phyloP scores from a whole-genome alignment of 2,329 filamentous ascomycete genomes.

The Colletotrichum liriopes region DNA sequence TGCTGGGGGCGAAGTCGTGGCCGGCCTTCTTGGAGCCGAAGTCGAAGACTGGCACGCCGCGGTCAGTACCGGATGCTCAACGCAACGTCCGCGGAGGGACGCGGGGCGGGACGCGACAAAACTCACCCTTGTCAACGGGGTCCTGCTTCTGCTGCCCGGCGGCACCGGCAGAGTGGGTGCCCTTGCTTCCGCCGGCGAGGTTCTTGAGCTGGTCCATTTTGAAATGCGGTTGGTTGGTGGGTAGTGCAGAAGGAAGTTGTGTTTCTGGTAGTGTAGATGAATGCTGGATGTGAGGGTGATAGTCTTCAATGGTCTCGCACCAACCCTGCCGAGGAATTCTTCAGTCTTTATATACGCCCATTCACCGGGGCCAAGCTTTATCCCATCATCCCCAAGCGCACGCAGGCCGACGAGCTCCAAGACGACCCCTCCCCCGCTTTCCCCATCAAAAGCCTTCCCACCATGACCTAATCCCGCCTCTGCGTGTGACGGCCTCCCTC shows the following conservation, averaged over 20 bases:
- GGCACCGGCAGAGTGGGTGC: constrained; percentile 11
- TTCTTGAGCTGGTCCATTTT: constrained; percentile 40
- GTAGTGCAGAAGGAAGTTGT: too few species aligned
- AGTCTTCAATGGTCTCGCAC: rapidly evolving
- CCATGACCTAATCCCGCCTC: constrained; percentile 29
- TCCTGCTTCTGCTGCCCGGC: constrained; percentile 48
- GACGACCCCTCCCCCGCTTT: constrained; percentile 28
- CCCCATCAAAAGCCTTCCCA: constrained; percentile 14
- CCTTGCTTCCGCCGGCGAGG: constrained; percentile 12
- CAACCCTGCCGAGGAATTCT: neutral
- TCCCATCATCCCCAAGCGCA: neutral
- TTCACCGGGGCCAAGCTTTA: neutral
- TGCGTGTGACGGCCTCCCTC: neutral
- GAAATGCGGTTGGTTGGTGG: neutral
- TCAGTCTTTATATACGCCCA: neutral
- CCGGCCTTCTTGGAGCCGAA: constrained; percentile 53
- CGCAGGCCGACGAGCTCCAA: neutral
- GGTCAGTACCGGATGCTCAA: neutral
- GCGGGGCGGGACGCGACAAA: too few species aligned
- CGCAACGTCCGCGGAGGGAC: neutral
- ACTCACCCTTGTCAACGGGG: constrained; percentile 58
- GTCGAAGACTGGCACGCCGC: constrained; percentile 47
- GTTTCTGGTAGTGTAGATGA: neutral
- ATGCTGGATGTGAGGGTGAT: neutral
- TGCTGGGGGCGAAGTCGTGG: constrained; percentile 51